Percentiles rank a stretch among this genome's conserved stretches.
Conservation (phyloP, 2,329 filamentous ascomycete genomes). For the Diplodia seriata region DNA sequence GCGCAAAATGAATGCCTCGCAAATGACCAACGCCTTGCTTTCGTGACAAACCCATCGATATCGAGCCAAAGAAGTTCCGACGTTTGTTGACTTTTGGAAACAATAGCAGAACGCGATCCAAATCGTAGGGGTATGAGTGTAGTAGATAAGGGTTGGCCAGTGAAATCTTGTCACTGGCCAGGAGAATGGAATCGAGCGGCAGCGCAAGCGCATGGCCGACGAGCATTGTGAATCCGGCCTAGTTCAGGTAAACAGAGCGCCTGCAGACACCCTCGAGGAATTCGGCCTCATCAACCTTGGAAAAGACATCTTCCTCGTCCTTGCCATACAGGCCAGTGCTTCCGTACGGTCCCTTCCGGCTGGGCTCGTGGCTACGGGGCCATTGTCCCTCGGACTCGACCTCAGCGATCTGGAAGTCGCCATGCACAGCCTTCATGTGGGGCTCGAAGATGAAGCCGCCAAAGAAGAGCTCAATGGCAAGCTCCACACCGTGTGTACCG, state of each 20-base stretch:
- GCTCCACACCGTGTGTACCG: constrained; percentile 46
- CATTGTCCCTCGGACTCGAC: constrained; percentile 51
- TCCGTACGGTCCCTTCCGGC: constrained; percentile 58
- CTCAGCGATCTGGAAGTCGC: constrained; percentile 56
- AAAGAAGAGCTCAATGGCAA: constrained; percentile 59
- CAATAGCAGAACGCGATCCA: neutral
- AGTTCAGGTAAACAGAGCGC: constrained; percentile 45
- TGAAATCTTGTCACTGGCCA: neutral
- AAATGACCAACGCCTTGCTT: constrained; percentile 29
- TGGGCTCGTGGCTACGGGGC: constrained; percentile 47
- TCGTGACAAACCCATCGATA: constrained; percentile 21
- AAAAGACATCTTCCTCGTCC: constrained; percentile 53
- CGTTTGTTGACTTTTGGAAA: constrained; percentile 17
- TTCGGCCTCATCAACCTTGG: constrained; percentile 49
- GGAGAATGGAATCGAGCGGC: constrained; percentile 6
- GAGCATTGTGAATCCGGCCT: neutral
- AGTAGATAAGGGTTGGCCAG: constrained; percentile 4
- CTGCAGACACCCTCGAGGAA: constrained; percentile 48
- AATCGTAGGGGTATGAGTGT: neutral
- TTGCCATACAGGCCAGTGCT: constrained; percentile 59
- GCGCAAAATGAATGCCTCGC: neutral
- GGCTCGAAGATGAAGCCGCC: constrained; percentile 60
- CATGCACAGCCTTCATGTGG: constrained; percentile 54
- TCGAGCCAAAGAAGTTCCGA: constrained; percentile 12
- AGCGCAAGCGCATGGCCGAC: constrained; percentile 4